Evolutionary conservation across 2,329 filamentous ascomycete genomes (phyloP), one percentile per base, ranked within the genome.

Genomic region (Fusarium dlaminii): DNA sequence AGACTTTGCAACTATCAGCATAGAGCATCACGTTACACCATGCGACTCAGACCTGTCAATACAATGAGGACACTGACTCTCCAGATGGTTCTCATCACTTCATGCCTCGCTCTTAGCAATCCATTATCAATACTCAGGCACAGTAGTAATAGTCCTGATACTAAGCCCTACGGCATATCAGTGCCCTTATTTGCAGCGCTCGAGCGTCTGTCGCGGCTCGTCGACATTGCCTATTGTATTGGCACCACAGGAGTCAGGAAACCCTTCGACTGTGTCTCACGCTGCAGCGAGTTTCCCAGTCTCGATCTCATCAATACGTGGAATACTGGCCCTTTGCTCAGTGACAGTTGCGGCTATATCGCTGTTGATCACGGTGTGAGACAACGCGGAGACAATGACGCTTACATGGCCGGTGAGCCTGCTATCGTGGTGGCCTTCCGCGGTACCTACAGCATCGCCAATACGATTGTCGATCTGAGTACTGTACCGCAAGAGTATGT

Each of bases 181-280:
- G 40, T 73, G 14, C 14, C 66, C 5, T 69, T 98, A 70, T 98
- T 97, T 83, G 85, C 89, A 66, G 91, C 94, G 24, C 90, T 99
- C 20, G 95, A 98, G 82, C 93, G 97, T 78, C 87, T 96, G 63
- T 90, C 96, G n/a, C 92, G 95, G 61, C 89, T 98, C 32, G 96
- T 98, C 72, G 96, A 99, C 81, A 96, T 98, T 68, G 87, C 94
- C 54, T 98, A 98, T 84, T 99, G 96, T 82, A 93, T 98, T 66
- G 95, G 95, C 70, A 91, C 89, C 10, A 92, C 93, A 0, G 96
- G 96, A 43, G 91, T 99, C 70, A 87, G 88, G 56, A 91, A 91
- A 75, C 96, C 96, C 1, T 99, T 99, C 81, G 84, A 88, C 37
- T 99, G 96, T 82, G 89, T 92, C 20, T 96, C 93, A 67, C 93